These are phyloP conservation scores for Boletus reticulatus DNA, from an alignment of 768 basidiomycete genomes.

Conservation along the genomic window DNA sequence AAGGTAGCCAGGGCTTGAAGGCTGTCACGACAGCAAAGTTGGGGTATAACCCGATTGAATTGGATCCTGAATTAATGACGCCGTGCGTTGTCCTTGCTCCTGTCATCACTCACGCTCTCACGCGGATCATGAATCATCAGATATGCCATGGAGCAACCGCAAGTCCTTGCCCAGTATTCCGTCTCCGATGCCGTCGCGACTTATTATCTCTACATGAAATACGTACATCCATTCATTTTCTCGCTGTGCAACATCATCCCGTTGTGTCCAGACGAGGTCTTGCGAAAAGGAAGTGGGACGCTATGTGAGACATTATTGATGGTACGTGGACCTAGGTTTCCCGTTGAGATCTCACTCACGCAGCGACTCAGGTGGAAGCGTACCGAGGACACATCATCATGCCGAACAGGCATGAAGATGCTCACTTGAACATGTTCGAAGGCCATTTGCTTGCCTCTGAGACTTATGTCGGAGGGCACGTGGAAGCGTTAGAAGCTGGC, in stretches of 20 bases:
- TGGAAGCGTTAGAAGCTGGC: conserved; percentile 97
- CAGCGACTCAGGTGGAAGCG: conserved; percentile 78
- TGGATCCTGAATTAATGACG: conserved; percentile 99
- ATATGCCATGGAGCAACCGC: conserved; percentile 95
- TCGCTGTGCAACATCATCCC: conserved; percentile 99
- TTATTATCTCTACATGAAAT: conserved; percentile 99
- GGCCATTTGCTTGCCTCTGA: conserved; percentile 97
- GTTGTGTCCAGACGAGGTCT: conserved; percentile 91
- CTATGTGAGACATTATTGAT: conserved; percentile 97
- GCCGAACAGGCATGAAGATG: conserved; percentile 96
- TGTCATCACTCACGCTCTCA: neutral
- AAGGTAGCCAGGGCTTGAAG: conserved; percentile 97
- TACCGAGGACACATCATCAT: conserved; percentile 90
- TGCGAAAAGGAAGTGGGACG: conserved; percentile 94
- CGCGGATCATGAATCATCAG: conserved; percentile 37
- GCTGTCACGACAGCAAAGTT: conserved; percentile 96
- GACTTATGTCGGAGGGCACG: conserved; percentile 98
- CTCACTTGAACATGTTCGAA: conserved; percentile 88
- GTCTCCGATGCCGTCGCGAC: conserved; percentile 99
- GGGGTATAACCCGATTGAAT: conserved; percentile 94
- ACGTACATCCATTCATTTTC: conserved; percentile 99
- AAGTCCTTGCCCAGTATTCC: conserved; percentile 93
- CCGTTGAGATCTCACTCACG: conserved; percentile 2
- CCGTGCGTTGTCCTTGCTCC: conserved; percentile 59
- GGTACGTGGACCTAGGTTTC: conserved; percentile 49